Percentiles rank a stretch among this genome's conserved stretches.
Evolutionary conservation across 352 stramenopile species (phyloP).

Genomic region (Globisporangium emineosum): DNA sequence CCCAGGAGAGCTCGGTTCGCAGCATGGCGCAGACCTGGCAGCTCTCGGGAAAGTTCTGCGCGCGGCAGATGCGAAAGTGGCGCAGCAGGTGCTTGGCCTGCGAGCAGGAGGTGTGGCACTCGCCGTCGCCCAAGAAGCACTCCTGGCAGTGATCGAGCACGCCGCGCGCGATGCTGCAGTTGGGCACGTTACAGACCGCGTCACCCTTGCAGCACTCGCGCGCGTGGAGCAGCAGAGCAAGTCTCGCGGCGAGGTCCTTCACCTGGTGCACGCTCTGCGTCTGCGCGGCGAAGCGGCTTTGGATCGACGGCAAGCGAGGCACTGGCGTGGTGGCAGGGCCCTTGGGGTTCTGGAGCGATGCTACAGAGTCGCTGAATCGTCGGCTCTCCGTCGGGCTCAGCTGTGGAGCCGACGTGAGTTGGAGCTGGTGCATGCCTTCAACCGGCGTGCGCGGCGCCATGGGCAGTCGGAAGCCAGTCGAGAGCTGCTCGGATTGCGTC

Average conservation of each 20-base stretch:
- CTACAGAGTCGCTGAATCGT: background rate
- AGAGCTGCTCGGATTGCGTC: background rate
- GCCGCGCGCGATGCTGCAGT: slow-evolving; percentile 44
- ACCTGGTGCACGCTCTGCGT: slow-evolving; percentile 10
- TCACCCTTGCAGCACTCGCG: slow-evolving; percentile 37
- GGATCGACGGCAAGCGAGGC: slow-evolving; percentile 17
- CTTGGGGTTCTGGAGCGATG: background rate
- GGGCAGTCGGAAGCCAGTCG: background rate
- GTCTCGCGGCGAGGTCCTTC: slow-evolving; percentile 34
- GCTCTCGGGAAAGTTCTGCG: slow-evolving; percentile 20
- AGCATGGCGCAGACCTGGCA: slow-evolving; percentile 33
- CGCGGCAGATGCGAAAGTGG: slow-evolving; percentile 42
- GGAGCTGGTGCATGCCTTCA: background rate
- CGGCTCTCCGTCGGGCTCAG: slow-evolving; percentile 3
- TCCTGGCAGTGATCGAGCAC: slow-evolving; percentile 56
- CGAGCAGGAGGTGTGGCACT: slow-evolving; percentile 42
- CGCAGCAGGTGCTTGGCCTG: slow-evolving; percentile 47
- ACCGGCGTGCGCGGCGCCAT: background rate
- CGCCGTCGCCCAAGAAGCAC: slow-evolving; percentile 34
- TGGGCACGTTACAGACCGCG: slow-evolving; percentile 25
- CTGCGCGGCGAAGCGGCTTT: slow-evolving; percentile 6
- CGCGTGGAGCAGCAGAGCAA: slow-evolving; percentile 44
- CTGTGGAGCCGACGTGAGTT: background rate
- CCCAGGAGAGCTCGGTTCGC: slow-evolving; percentile 31
- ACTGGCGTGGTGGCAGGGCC: background rate